Evolutionary conservation across 768 basidiomycete genomes (phyloP).

Genomic region (Ramaria sp.): DNA sequence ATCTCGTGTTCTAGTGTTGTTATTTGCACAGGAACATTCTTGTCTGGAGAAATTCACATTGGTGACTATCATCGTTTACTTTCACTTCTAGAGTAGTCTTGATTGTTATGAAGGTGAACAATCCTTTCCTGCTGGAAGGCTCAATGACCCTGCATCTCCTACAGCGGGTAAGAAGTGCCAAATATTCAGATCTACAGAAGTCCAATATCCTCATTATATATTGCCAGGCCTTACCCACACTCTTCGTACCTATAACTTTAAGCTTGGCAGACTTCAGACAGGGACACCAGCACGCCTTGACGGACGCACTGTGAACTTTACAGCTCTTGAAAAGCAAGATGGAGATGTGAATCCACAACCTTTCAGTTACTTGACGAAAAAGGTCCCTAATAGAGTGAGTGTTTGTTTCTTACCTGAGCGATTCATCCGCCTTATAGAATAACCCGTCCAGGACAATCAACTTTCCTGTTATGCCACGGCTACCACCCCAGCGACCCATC

Average conservation of each 20-base stretch:
- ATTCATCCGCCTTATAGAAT: not conserved
- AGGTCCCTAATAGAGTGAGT: constrained; percentile 60
- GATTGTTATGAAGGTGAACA: not conserved
- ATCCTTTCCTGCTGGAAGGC: constrained; percentile 2
- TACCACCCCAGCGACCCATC: constrained; percentile 66
- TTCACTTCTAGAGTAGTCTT: not conserved
- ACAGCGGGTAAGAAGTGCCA: not conserved
- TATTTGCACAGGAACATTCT: constrained; percentile 85
- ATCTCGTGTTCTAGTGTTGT: constrained; percentile 75
- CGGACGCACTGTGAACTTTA: constrained; percentile 59
- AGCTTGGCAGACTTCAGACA: constrained; percentile 68
- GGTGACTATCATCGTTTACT: constrained; percentile 30
- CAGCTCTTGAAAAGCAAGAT: constrained; percentile 45
- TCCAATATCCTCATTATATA: constrained; percentile 57
- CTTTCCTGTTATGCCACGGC: constrained; percentile 60
- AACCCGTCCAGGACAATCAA: constrained; percentile 51
- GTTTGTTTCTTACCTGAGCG: not conserved
- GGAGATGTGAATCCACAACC: constrained; percentile 59
- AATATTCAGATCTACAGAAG: not conserved
- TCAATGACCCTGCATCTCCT: constrained; percentile 4
- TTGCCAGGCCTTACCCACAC: constrained; percentile 66
- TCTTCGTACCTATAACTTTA: constrained; percentile 64
- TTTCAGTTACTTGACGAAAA: constrained; percentile 66
- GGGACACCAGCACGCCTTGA: constrained; percentile 80
- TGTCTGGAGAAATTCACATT: constrained; percentile 86